These are phyloP conservation scores for Botrytis elliptica DNA, from an alignment of 2,329 filamentous ascomycete species.

Conservation along the genomic window DNA sequence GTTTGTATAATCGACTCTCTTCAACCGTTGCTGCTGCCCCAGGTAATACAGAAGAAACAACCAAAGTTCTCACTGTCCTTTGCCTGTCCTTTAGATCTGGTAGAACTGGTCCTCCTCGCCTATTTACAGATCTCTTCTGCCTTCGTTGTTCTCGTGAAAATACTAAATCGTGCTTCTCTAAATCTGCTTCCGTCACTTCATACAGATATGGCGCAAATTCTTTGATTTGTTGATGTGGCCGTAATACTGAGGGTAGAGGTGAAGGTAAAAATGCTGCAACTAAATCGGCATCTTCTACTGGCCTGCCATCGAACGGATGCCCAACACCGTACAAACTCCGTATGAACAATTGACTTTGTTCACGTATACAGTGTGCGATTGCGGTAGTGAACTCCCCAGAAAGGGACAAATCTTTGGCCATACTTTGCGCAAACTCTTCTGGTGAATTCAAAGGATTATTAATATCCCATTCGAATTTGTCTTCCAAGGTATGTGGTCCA, in stretches of 20 bases:
- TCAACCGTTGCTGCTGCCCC: slow-evolving; percentile 79
- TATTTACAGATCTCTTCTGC: slow-evolving; percentile 93
- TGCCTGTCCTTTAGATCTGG: slow-evolving; percentile 96
- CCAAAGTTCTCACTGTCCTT: slow-evolving; percentile 85
- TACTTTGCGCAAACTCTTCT: slow-evolving; percentile 87
- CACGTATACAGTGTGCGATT: slow-evolving; percentile 95
- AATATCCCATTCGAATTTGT: slow-evolving; percentile 99
- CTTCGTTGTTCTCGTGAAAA: slow-evolving; percentile 91
- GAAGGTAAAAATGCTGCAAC: slow-evolving; percentile 81
- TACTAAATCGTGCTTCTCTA: slow-evolving; percentile 87
- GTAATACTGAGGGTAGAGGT: slow-evolving; percentile 78
- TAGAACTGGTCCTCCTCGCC: slow-evolving; percentile 84
- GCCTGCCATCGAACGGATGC: slow-evolving; percentile 91
- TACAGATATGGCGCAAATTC: slow-evolving; percentile 93
- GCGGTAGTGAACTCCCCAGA: slow-evolving; percentile 96
- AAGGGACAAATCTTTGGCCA: slow-evolving; percentile 86
- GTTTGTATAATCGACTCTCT: slow-evolving; percentile 84
- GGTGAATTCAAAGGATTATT: slow-evolving; percentile 93
- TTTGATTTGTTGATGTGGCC: slow-evolving; percentile 88
- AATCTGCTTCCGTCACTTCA: slow-evolving; percentile 84
- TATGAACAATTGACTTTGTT: slow-evolving; percentile 92
- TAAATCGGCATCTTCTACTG: slow-evolving; percentile 88
- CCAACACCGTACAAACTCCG: slow-evolving; percentile 90
- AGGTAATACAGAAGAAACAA: slow-evolving; percentile 89
- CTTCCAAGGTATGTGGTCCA: slow-evolving; percentile 86